phyloP scores from a whole-genome alignment of 2,329 filamentous ascomycete genomes.

The Clarireedia homoeocarpa region DNA sequence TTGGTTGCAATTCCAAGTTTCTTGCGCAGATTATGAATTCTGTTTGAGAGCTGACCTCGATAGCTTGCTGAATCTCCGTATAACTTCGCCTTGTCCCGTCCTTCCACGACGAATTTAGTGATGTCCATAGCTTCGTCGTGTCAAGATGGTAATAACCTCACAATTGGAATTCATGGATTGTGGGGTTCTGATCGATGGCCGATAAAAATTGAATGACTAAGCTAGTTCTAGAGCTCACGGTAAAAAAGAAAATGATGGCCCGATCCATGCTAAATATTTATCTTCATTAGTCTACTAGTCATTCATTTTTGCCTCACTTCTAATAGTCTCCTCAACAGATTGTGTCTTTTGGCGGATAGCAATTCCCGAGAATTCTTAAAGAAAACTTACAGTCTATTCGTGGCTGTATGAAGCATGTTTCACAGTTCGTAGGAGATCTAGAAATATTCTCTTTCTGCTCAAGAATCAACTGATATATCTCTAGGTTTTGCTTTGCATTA shows the following conservation, averaged over 20 bases:
- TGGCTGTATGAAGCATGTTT: constrained; percentile 18
- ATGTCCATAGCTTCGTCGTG: constrained; percentile 33
- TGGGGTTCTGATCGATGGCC: constrained; percentile 2
- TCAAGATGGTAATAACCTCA: not conserved
- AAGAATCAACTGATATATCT: not conserved
- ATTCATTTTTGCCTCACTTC: constrained; percentile 1
- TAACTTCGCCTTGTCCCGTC: constrained; percentile 75
- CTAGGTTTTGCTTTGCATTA: not conserved
- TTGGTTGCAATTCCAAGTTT: constrained; percentile 77
- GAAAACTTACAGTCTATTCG: not conserved
- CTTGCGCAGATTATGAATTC: constrained; percentile 75
- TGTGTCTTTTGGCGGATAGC: not conserved
- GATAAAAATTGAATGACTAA: not conserved
- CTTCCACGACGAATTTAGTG: constrained; percentile 72
- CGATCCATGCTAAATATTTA: not conserved
- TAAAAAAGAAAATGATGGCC: constrained; percentile 5
- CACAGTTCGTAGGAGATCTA: constrained; percentile 11
- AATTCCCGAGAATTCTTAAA: not conserved
- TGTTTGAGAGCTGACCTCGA: constrained; percentile 68
- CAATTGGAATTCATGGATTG: constrained; percentile 1
- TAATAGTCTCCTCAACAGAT: not conserved
- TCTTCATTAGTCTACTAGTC: not conserved
- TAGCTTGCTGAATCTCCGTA: constrained; percentile 87
- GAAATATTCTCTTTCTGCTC: not conserved
- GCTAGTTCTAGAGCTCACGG: not conserved